Base-by-base conservation (phyloP, 2,329 filamentous ascomycete species). In the Didymella pomorum region DNA sequence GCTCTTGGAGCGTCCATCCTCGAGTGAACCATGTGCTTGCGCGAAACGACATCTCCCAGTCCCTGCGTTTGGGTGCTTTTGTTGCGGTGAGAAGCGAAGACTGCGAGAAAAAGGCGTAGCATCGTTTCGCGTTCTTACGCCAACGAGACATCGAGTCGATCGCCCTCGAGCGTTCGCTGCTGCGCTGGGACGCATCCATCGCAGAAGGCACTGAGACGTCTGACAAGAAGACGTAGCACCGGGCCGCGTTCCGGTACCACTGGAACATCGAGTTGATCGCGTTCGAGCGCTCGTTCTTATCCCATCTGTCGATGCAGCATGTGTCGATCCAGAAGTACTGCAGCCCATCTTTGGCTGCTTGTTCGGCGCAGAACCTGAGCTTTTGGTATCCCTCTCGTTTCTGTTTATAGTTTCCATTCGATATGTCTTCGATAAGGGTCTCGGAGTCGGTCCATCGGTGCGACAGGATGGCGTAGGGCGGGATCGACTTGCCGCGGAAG, bases 391-490 rank as follows among this genome's bases (percentile, higher is more conserved):
- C 58, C 53, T 63, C 44, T 53, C 62, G 52, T 25, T 60, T 60
- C 23, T 48, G 10, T 51, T 58, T 62, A 33, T 63, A 63, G 23
- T n/a, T 45, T 20, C 42, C 46, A 39, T 42, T 60, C 25, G 14
- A 31, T 55, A 71, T 37, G 51, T 75, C 65, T 59, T 70, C 54
- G 41, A 72, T 63, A 25, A 64, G 67, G 26, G 72, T 57, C 63
- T 78, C 71, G 14, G 70, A 68, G 41, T 66, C 53, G 23, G 58
- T 48, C 74, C 73, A 76, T 52, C 65, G 70, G 60, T 78, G 75
- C 20, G 72, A 77, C 11, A 77, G 71, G 45, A 77, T 76, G 7
- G 71, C 74, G 56, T 76, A 76, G 37, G 56, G 63, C 43, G 58
- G 60, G 29, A 63, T 62, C 8, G 46, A 37, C 31, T 65, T 63